A percentile compares a stretch with the other conserved stretches of the same genome.
These are phyloP conservation scores for Prinsepia uniflora DNA, from an alignment of 306 rosid genomes.

Conservation along the genomic window DNA sequence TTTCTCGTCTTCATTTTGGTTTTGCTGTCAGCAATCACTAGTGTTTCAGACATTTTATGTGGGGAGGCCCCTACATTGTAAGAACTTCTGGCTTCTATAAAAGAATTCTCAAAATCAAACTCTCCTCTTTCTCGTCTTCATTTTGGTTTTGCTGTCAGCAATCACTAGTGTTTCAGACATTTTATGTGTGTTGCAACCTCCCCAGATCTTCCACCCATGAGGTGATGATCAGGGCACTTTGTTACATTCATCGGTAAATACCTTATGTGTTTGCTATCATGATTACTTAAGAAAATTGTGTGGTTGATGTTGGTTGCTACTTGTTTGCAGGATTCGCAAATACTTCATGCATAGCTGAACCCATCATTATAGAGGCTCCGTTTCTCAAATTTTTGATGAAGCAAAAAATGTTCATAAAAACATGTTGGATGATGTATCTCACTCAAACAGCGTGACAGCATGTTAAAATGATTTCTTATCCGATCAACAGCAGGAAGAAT, in stretches of 20 bases:
- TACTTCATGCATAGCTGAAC: conserved; percentile 21
- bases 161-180: not conserved
- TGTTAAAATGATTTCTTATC: not conserved
- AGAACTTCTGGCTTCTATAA: not conserved
- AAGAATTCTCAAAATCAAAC: not conserved
- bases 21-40: not conserved
- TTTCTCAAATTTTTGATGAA: not conserved
- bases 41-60: not conserved
- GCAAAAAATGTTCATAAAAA: no score
- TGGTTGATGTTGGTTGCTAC: conserved; percentile 14
- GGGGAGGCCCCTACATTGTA: not conserved
- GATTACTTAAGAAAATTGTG: conserved; percentile 10
- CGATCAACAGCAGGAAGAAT: not conserved
- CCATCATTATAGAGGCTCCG: not conserved
- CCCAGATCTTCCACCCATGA: not conserved
- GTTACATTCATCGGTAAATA: not conserved
- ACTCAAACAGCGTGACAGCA: not conserved
- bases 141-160: not conserved
- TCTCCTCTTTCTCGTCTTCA: not conserved
- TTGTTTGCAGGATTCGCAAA: conserved; percentile 35
- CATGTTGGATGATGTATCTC: not conserved
- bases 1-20: not conserved
- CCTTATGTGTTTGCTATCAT: not conserved
- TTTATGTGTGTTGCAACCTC: not conserved
- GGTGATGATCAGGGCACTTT: conserved; percentile 1